Percentiles rank a stretch among this genome's conserved stretches.
These are phyloP conservation scores for Trametopsis cervina DNA, from an alignment of 768 basidiomycete species.

Conservation along the genomic window DNA sequence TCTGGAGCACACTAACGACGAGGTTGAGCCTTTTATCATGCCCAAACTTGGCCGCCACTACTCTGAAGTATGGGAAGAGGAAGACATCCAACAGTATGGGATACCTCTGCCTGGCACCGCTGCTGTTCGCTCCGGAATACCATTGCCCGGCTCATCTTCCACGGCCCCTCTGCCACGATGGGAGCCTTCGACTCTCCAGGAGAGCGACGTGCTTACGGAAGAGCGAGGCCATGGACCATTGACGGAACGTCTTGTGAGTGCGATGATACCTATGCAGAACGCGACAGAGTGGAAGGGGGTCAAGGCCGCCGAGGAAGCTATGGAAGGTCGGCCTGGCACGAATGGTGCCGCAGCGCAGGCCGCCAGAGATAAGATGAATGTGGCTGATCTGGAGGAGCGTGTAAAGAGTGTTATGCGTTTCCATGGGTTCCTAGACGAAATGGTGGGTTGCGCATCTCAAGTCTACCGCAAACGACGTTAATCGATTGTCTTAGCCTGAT, in stretches of 20 bases:
- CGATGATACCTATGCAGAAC: conserved; percentile 65
- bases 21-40: conserved; percentile 79
- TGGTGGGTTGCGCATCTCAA: conserved; percentile 43
- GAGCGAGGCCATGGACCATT: conserved; percentile 81
- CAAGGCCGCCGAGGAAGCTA: conserved; percentile 77
- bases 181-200: conserved; percentile 77
- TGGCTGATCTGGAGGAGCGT: conserved; percentile 70
- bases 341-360: conserved; percentile 69
- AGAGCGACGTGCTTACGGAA: conserved; percentile 63
- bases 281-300: conserved; percentile 61
- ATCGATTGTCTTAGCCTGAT: conserved; percentile 45
- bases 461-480: conserved; percentile 2
- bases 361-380: conserved; percentile 70
- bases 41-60: conserved; percentile 88
- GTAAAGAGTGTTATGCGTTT: conserved; percentile 72
- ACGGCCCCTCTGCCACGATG: conserved; percentile 59
- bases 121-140: conserved; percentile 29
- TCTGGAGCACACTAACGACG: conserved; percentile 86
- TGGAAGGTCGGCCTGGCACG: conserved; percentile 71
- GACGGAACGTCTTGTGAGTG: conserved; percentile 78
- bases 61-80: conserved; percentile 87
- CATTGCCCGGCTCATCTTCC: conserved; percentile 27
- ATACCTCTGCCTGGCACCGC: conserved; percentile 34
- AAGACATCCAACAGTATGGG: conserved; percentile 57
- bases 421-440: conserved; percentile 61